These are phyloP conservation scores for Diophrys appendiculata DNA, from an alignment of 73 alveolate genomes.

Conservation along the genomic window DNA sequence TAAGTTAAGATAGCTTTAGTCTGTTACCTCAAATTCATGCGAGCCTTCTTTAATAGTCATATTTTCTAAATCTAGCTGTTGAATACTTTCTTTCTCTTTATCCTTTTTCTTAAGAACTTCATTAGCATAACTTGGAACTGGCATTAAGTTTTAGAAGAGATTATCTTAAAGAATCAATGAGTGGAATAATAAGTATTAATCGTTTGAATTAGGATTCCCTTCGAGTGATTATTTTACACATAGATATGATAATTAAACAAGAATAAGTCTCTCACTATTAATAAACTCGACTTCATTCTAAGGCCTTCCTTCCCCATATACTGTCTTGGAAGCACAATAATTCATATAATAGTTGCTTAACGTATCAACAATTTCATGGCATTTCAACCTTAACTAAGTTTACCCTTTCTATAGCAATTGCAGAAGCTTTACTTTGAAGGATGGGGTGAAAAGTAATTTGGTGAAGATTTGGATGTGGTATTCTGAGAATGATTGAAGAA, in stretches of 20 bases:
- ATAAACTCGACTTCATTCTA: conserved; percentile 40
- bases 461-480: conserved; percentile 36
- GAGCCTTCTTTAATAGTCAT: conserved; percentile 32
- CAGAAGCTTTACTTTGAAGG: conserved; percentile 29
- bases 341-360: conserved; percentile 14
- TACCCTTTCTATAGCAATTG: conserved; percentile 41
- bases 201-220: conserved; percentile 4
- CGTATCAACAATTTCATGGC: conserved; percentile 60
- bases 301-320: conserved; percentile 11
- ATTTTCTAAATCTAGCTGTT: conserved; percentile 28
- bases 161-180: conserved; percentile 52
- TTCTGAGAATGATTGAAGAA: conserved; percentile 25
- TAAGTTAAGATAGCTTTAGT: conserved; percentile 38
- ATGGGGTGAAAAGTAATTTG: conserved; percentile 26
- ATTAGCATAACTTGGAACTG: conserved; percentile 59
- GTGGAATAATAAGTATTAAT: conserved; percentile 57
- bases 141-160: conserved; percentile 56
- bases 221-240: conserved; percentile 32
- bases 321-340: conserved; percentile 46
- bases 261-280: conserved; percentile 44
- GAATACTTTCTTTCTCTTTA: not conserved
- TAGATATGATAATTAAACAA: conserved; percentile 22
- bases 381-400: conserved; percentile 39
- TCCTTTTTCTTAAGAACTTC: conserved; percentile 29
- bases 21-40: conserved; percentile 49